These are phyloP conservation scores for Trypanosoma conorhini DNA, from an alignment of 208 protist species.

Conservation along the genomic window DNA sequence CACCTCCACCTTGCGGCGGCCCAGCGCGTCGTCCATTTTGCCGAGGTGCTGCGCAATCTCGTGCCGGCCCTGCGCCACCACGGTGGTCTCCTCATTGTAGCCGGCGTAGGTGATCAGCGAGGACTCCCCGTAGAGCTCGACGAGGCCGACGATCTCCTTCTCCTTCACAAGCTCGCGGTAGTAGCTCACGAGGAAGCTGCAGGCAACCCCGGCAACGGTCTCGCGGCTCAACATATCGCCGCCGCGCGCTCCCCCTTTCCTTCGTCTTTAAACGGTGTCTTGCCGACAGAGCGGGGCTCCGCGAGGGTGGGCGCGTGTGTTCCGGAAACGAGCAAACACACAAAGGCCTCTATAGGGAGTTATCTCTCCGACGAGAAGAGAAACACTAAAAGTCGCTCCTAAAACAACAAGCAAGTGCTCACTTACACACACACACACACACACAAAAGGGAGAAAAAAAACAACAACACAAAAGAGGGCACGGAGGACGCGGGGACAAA, in stretches of 20 bases:
- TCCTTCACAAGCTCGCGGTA: slow-evolving; percentile 80
- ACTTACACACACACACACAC: background rate
- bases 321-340: no score
- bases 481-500: background rate
- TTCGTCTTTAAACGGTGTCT: background rate
- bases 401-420: background rate
- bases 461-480: slow-evolving; percentile 2
- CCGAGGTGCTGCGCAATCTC: slow-evolving; percentile 54
- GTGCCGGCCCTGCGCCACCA: slow-evolving; percentile 44
- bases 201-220: slow-evolving; percentile 49
- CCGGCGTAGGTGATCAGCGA: slow-evolving; percentile 62
- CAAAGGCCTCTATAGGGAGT: no score
- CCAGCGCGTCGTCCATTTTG: slow-evolving; percentile 51
- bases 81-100: slow-evolving; percentile 50
- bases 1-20: slow-evolving; percentile 80
- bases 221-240: slow-evolving; percentile 47
- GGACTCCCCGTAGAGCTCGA: slow-evolving; percentile 70
- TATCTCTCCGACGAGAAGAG: no score
- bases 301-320: no score
- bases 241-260: background rate
- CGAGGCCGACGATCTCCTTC: slow-evolving; percentile 40
- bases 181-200: slow-evolving; percentile 74
- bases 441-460: slow-evolving; percentile 2
- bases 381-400: background rate
- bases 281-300: background rate